phyloP scores from a whole-genome alignment of 2,329 filamentous ascomycete species.

The Capronia coronata region DNA sequence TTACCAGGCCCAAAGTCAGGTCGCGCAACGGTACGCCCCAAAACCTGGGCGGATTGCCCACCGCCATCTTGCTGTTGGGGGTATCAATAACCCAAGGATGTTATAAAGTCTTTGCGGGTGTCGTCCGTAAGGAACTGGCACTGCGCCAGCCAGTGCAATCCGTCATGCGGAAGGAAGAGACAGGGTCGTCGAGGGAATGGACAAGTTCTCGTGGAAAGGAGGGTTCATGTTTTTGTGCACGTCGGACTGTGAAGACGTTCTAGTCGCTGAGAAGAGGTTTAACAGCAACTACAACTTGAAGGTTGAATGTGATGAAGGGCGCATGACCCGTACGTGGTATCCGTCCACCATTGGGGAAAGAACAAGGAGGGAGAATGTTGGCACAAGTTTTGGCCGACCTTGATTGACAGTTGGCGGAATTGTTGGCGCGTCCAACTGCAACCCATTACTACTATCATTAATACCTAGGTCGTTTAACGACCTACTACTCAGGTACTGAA shows the following conservation, averaged over 20 bases:
- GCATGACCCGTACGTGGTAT: conserved; percentile 8
- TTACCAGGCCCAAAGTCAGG: conserved; percentile 39
- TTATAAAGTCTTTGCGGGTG: background rate
- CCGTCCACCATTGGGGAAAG: no score
- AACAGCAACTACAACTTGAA: conserved; percentile 11
- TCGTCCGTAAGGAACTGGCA: background rate
- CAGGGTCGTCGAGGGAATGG: conserved; percentile 20
- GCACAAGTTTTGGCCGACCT: conserved; percentile 1
- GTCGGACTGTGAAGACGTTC: conserved; percentile 11
- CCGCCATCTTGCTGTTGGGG: conserved; percentile 13
- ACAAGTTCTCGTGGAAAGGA: conserved; percentile 12
- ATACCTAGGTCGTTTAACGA: no score
- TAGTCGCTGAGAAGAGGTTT: conserved; percentile 5
- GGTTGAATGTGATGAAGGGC: conserved; percentile 11
- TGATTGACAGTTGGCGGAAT: background rate
- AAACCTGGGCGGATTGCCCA: conserved; percentile 27
- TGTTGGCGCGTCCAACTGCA: background rate
- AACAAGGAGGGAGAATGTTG: background rate
- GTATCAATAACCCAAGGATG: background rate
- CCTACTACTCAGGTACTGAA: no score
- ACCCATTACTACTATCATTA: no score
- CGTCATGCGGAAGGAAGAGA: conserved; percentile 5
- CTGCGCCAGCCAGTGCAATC: conserved; percentile 19
- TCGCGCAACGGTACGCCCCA: conserved; percentile 33
- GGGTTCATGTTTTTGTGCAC: conserved; percentile 4